Percentiles rank a stretch among this genome's conserved stretches.
Evolutionary conservation across 139 green algal genomes (phyloP).

Genomic region (Chlamydomonas eustigma): DNA sequence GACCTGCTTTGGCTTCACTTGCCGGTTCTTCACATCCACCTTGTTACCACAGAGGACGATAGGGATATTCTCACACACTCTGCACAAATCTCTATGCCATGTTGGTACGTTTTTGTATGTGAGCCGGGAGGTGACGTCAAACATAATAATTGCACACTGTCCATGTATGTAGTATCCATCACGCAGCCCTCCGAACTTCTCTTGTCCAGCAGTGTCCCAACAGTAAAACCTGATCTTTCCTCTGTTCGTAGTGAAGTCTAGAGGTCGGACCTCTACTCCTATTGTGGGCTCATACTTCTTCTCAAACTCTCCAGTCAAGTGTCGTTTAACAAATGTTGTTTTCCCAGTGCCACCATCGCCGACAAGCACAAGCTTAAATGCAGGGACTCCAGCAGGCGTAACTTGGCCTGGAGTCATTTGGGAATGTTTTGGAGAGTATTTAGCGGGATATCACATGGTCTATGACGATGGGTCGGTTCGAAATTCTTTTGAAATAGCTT

Average conservation of each 20-base stretch:
- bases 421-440: neutral
- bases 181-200: slow-evolving; percentile 97
- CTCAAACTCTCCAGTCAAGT: slow-evolving; percentile 98
- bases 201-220: slow-evolving; percentile 99
- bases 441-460: too few species aligned
- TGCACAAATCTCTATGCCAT: slow-evolving; percentile 97
- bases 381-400: slow-evolving; percentile 8
- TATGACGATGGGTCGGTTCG: too few species aligned
- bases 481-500: neutral
- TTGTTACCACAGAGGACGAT: slow-evolving; percentile 99
- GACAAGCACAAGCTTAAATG: slow-evolving; percentile 97
- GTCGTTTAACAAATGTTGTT: slow-evolving; percentile 97
- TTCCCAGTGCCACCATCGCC: slow-evolving; percentile 97
- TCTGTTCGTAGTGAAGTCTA: slow-evolving; percentile 98
- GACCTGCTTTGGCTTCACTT: slow-evolving; percentile 99
- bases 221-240: slow-evolving; percentile 98
- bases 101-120: slow-evolving; percentile 99
- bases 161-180: slow-evolving; percentile 99
- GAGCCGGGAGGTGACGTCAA: slow-evolving; percentile 97
- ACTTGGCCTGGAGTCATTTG: slow-evolving; percentile 3
- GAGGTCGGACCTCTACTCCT: slow-evolving; percentile 96
- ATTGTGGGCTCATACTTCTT: slow-evolving; percentile 99
- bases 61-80: slow-evolving; percentile 99
- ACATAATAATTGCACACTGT: slow-evolving; percentile 99
- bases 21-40: slow-evolving; percentile 99